Conservation (phyloP, 2,329 filamentous ascomycete genomes). For the Gaeumannomyces tritici region DNA sequence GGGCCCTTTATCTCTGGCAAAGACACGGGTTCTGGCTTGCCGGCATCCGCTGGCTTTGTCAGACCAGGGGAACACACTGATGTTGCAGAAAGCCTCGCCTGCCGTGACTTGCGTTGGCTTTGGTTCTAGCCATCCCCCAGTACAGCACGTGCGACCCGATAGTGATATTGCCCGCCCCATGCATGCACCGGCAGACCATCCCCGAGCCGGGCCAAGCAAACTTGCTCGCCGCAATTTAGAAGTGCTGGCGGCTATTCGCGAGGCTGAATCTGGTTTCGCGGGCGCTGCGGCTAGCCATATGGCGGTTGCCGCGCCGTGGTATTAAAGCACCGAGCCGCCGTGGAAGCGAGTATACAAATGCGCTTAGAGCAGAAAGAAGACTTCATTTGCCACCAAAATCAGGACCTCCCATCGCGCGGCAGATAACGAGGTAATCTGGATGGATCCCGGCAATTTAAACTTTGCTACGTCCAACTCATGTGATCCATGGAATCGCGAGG, state of each 20-base stretch:
- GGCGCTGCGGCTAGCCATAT: neutral
- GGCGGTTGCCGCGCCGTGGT: too few species aligned
- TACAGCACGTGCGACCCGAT: too few species aligned
- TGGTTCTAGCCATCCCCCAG: too few species aligned
- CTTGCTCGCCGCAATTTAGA: neutral
- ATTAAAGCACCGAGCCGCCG: too few species aligned
- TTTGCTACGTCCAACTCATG: neutral
- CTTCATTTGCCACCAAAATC: neutral
- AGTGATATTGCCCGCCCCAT: too few species aligned
- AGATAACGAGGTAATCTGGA: neutral
- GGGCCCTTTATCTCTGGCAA: neutral
- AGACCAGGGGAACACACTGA: neutral
- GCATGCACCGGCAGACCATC: too few species aligned
- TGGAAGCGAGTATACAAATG: too few species aligned
- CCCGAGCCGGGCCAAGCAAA: neutral
- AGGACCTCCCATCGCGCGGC: neutral
- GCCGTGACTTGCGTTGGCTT: neutral
- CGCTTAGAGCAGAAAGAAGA: too few species aligned
- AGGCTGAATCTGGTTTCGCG: neutral
- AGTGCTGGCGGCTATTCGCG: neutral
- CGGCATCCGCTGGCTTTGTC: neutral
- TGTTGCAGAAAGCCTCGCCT: neutral
- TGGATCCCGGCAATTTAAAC: neutral
- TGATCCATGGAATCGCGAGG: neutral
- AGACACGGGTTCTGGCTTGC: neutral